Conservation (phyloP, 2,329 filamentous ascomycete species). For the Trichoderma atroviride region DNA sequence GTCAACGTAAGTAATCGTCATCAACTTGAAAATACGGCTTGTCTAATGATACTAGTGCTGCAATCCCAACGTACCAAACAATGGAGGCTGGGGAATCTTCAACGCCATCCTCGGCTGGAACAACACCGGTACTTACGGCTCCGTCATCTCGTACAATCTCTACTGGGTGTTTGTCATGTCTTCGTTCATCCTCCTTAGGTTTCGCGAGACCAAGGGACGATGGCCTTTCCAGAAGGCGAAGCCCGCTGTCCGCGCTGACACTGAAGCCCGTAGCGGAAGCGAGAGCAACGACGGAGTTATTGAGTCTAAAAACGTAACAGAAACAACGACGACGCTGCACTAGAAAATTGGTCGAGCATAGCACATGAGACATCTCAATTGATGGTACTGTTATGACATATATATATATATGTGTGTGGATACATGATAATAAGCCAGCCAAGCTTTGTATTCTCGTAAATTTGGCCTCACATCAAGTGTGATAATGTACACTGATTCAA, state of each 20-base stretch:
- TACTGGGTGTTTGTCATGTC: constrained; percentile 83
- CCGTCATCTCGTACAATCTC: constrained; percentile 82
- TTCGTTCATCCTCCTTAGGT: constrained; percentile 66
- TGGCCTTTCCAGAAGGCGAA: constrained; percentile 50
- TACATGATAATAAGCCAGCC: background rate
- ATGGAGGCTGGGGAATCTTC: constrained; percentile 84
- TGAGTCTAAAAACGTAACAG: constrained; percentile 34
- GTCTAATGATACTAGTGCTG: constrained; percentile 62
- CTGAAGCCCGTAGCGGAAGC: constrained; percentile 31
- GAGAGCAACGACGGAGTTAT: constrained; percentile 35
- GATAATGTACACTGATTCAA: constrained; percentile 2
- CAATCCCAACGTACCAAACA: constrained; percentile 70
- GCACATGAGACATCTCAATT: background rate
- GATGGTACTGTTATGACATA: background rate
- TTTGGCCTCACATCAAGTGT: background rate
- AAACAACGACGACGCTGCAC: constrained; percentile 34
- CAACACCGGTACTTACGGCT: constrained; percentile 86
- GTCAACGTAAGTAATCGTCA: constrained; percentile 63
- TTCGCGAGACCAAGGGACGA: constrained; percentile 61
- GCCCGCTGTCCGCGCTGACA: constrained; percentile 28
- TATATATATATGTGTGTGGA: background rate
- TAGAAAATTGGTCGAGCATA: constrained; percentile 24
- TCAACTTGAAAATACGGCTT: background rate
- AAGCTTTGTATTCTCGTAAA: background rate
- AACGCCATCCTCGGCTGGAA: constrained; percentile 85